Base-by-base conservation (phyloP, 2,329 filamentous ascomycete species). In the Neopestalotiopsis rosae region DNA sequence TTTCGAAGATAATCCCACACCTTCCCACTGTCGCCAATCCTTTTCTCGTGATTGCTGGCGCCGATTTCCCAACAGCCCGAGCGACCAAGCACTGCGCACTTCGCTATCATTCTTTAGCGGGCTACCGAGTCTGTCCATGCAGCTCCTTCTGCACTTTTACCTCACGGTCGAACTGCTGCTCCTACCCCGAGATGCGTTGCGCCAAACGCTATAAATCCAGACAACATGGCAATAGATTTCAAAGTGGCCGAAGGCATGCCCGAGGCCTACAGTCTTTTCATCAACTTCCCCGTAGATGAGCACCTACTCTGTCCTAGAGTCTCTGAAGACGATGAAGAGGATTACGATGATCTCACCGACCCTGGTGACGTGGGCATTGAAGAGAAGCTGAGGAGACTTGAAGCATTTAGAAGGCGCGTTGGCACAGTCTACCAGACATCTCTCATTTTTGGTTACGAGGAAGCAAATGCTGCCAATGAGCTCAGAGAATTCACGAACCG, bases 271-370 rank as follows among this genome's bases (percentile, higher is more conserved):
- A 57, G 66, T 38, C 61, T 65, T n/a, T 69, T 70, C 17, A 67
- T 70, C 67, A 69, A 70, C 59, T 79, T 87, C n/a, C 81, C 83
- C 3, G 57, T 78, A n/a, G 80, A 86, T 14, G 81, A 84, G 30
- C 92, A 94, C 75, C 83, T 93, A 66, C 87, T 94, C 69, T 94
- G 92, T 71, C 91, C 92, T 1, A 89, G 88, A 70, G 79, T 88
- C 68, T 81, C 84, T 73, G 87, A 90, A 61, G 87, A 92, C 1
- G 92, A 94, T 71, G 79, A 79, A 24, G 87, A 89, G 71, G 86
- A 90, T 74, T 94, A 94, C 79, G 85, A 90, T 28, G 85, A 90
- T 70, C 82, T 81, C 3, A 78, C 82, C 58, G 77, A 81, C 5
- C 80, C 82, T 3, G 85, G 87, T 17, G 80, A 82, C 56, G 81